These are phyloP conservation scores for Candida vartiovaarae DNA, from an alignment of 805 yeast genomes.

Conservation along the genomic window DNA sequence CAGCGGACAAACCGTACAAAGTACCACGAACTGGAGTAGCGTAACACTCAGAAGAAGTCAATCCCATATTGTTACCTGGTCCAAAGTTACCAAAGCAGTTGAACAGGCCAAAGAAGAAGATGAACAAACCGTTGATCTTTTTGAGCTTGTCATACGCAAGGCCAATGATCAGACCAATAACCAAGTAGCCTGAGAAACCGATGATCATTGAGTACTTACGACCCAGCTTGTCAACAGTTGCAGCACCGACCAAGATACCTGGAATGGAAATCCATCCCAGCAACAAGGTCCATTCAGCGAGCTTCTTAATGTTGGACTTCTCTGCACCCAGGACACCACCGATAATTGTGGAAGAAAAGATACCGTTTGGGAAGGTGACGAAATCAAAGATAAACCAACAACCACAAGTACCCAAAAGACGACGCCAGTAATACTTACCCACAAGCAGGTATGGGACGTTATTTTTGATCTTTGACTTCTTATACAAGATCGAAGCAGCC, in stretches of 20 bases:
- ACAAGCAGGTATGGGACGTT: constrained; percentile 54
- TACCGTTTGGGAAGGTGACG: constrained; percentile 74
- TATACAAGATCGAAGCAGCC: constrained; percentile 59
- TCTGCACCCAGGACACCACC: constrained; percentile 37
- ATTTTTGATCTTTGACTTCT: constrained; percentile 54
- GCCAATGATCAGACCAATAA: constrained; percentile 67
- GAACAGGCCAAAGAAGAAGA: constrained; percentile 69
- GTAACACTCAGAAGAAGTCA: constrained; percentile 57
- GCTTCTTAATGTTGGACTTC: constrained; percentile 37
- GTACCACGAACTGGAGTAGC: constrained; percentile 79
- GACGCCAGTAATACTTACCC: constrained; percentile 58
- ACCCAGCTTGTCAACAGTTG: constrained; percentile 55
- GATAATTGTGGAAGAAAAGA: constrained; percentile 57
- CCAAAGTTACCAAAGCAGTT: constrained; percentile 67
- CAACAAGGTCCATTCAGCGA: constrained; percentile 70
- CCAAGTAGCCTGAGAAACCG: constrained; percentile 66
- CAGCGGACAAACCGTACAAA: constrained; percentile 68
- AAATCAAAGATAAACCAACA: constrained; percentile 81
- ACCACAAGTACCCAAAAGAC: constrained; percentile 62
- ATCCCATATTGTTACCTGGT: constrained; percentile 73
- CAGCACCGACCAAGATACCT: constrained; percentile 68
- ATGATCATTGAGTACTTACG: constrained; percentile 64
- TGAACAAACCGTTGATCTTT: constrained; percentile 54
- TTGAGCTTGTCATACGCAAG: constrained; percentile 50
- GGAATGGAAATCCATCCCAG: constrained; percentile 63